Evolutionary conservation across 371 early-diverging fungal species (phyloP), one percentile per base, ranked within the genome.

Genomic region (Mucor plumbeus): DNA sequence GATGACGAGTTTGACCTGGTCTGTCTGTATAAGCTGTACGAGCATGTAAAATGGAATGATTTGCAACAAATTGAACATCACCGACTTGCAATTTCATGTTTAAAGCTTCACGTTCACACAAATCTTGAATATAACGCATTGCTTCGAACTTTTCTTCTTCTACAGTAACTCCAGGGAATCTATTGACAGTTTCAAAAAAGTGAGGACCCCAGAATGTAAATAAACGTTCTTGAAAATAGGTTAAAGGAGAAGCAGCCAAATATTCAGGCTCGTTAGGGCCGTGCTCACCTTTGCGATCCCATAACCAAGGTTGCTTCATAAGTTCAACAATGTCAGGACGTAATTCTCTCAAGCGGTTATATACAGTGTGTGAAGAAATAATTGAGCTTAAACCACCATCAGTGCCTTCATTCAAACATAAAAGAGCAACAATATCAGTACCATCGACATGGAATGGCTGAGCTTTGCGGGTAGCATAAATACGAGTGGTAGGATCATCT

Each of bases 381-480:
- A 82, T 43, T 0, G 80, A 76, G 15, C 76, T 78, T 19, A 75
- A 48, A 26, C 82, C 82, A 10, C 80, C 80, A 26, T 79, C 75
- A 21, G 63, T 40, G 15, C 78, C 80, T 48, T 74, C 72, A 4
- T 68, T 57, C 31, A 82, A 63, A 61, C 80, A 79, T 10, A 82
- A 64, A 0, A 82, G 61, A 3, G 59, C 77, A 31, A 82, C 82
- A 13, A 79, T 60, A 41, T 82, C 82, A 7, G 82, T 74, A 35
- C 80, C 82, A 55, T 82, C 82, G 5, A 77, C 78, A 35, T 82
- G 82, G 65, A 82, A 82, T 21, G 82, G 82, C 36, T 79, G 80
- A 1, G 82, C 82, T 59, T 75, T 79, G 40, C 80, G 76, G 3
- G 82, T 82, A 26, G 82, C 78, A 55, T 82, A 82, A 34, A 82